Percentiles rank a stretch among this genome's conserved stretches.
These are phyloP conservation scores for Blastomyces gilchristii DNA, from an alignment of 2,329 filamentous ascomycete species.

Conservation along the genomic window DNA sequence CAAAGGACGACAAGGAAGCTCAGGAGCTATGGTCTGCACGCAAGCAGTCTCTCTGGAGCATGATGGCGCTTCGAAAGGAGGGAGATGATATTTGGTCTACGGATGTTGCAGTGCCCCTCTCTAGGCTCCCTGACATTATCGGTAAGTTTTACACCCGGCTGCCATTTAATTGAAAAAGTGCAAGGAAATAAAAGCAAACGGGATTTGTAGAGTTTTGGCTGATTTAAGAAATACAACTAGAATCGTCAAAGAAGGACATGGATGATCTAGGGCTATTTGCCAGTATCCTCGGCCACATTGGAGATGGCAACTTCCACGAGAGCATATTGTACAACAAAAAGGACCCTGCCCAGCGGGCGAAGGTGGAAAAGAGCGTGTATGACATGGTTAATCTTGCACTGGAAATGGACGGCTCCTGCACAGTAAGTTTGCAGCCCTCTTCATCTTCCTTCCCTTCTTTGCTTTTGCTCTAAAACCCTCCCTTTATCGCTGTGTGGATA, in stretches of 20 bases:
- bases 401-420: conserved; percentile 90
- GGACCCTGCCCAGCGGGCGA: conserved; percentile 58
- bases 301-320: conserved; percentile 90
- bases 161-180: background rate
- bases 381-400: conserved; percentile 85
- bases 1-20: conserved; percentile 43
- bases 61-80: conserved; percentile 45
- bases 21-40: conserved; percentile 50
- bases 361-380: conserved; percentile 71
- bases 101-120: conserved; percentile 53
- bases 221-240: conserved; percentile 35
- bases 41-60: conserved; percentile 52
- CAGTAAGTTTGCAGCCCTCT: conserved; percentile 33
- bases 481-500: background rate
- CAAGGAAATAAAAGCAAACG: no score
- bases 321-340: conserved; percentile 76
- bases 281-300: conserved; percentile 79
- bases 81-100: conserved; percentile 52
- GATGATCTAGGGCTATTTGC: conserved; percentile 77
- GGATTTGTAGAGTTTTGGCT: background rate
- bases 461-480: background rate
- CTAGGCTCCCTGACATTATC: conserved; percentile 52
- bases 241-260: conserved; percentile 81
- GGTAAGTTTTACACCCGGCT: conserved; percentile 27
- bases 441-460: background rate